Evolutionary conservation across 805 yeast genomes (phyloP).

Genomic region (Cyberlindnera galapagoensis): DNA sequence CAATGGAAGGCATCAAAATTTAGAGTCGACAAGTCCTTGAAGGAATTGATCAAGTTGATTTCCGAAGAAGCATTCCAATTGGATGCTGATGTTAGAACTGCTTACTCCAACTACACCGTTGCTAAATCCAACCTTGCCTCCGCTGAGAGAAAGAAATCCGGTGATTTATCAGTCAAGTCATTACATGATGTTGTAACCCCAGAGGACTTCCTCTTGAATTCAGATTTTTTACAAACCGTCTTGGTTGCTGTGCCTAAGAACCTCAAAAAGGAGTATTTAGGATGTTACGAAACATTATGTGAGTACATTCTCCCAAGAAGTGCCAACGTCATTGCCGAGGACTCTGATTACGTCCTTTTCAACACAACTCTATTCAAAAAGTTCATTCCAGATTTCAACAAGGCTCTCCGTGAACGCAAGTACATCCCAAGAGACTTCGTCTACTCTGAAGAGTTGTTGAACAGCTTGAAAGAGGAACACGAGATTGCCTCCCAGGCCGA

Average conservation of each 20-base stretch:
- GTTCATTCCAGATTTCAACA: slow-evolving; percentile 59
- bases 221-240: slow-evolving; percentile 83
- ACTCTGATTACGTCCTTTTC: slow-evolving; percentile 67
- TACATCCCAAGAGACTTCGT: slow-evolving; percentile 91
- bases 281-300: slow-evolving; percentile 67
- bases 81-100: slow-evolving; percentile 77
- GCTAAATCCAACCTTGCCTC: slow-evolving; percentile 82
- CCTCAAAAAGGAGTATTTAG: slow-evolving; percentile 52
- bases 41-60: slow-evolving; percentile 63
- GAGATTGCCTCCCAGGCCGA: slow-evolving; percentile 71
- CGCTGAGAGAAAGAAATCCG: slow-evolving; percentile 88
- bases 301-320: slow-evolving; percentile 89
- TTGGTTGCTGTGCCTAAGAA: slow-evolving; percentile 81
- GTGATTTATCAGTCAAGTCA: slow-evolving; percentile 87
- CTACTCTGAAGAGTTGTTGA: slow-evolving; percentile 72
- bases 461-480: slow-evolving; percentile 71
- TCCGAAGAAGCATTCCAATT: slow-evolving; percentile 74
- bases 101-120: slow-evolving; percentile 67
- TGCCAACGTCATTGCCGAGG: slow-evolving; percentile 63
- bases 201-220: slow-evolving; percentile 73
- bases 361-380: slow-evolving; percentile 83
- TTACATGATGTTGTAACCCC: slow-evolving; percentile 83
- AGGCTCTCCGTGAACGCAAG: slow-evolving; percentile 73
- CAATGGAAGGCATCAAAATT: slow-evolving; percentile 86
- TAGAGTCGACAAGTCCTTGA: slow-evolving; percentile 76